Percentiles rank a stretch among this genome's conserved stretches.
phyloP scores from a whole-genome alignment of 345 rosid genomes.

The Heritiera fomes region DNA sequence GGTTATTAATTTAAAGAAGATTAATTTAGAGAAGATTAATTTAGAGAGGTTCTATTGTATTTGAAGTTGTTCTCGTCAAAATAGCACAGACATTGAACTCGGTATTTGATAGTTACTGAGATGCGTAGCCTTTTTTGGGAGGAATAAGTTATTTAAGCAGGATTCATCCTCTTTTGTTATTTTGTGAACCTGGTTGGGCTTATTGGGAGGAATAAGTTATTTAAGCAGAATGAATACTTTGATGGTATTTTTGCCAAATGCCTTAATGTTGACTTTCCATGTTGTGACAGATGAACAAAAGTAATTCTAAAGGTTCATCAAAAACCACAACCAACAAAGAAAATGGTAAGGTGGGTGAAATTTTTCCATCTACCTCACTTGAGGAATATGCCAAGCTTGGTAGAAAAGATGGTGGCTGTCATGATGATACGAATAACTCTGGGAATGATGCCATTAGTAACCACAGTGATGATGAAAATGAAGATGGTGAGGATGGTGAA shows the following conservation, averaged over 20 bases:
- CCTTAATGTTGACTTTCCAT: background rate
- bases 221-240: too few species aligned
- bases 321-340: constrained; percentile 44
- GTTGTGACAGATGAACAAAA: constrained; percentile 68
- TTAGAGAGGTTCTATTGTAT: too few species aligned
- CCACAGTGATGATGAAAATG: constrained; percentile 23
- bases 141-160: background rate
- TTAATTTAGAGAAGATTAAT: too few species aligned
- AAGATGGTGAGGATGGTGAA: constrained; percentile 30
- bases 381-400: constrained; percentile 53
- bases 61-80: background rate
- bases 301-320: constrained; percentile 41
- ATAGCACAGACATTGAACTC: background rate
- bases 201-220: too few species aligned
- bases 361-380: constrained; percentile 58
- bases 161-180: background rate
- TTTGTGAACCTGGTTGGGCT: too few species aligned
- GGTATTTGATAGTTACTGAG: background rate
- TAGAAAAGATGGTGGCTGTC: constrained; percentile 30
- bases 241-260: background rate
- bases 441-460: constrained; percentile 21
- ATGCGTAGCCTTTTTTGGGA: background rate
- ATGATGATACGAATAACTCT: constrained; percentile 24
- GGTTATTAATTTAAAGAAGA: too few species aligned
- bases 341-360: constrained; percentile 57